Base-by-base conservation (phyloP, 768 basidiomycete genomes). In the Lanmaoa pseudosensibilis region DNA sequence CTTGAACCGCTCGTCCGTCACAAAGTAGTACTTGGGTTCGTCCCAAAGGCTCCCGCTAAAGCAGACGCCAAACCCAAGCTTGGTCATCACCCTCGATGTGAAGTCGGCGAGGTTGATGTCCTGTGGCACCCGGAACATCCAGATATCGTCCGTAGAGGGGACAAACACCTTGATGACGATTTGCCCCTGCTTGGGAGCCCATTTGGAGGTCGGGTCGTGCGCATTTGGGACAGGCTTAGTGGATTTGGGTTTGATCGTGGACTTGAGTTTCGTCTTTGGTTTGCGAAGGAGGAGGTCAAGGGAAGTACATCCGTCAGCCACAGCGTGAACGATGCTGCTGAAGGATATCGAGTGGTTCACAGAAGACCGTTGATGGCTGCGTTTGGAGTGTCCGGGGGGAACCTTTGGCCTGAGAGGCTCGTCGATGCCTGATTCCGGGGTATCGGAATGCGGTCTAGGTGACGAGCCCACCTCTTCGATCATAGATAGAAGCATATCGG, bases 111-210 rank as follows among this genome's bases (percentile, higher is more conserved):
- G 70, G 40, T 49, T 54, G 52, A 70, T 60, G 51, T 66, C 59
- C 46, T 67, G 67, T 19, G 75, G 66, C 21, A 75, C 73, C 40
- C 68, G 68, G 45, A 77, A 56, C 59, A 63, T 72, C 76, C 76
- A 77, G 52, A 75, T 67, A 55, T 77, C 76, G 55, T 76, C 71
- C 36, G 70, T 75, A 37, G 67, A 65, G 36, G 74, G 74, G 10
- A 76, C 74, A 43, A 72, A 70, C 13, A 77, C 73, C 60, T 77
- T 77, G 65, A 77, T 62, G 52, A 74, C 38, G 48, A 77, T 77
- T 59, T 61, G 64, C 5, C 72, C 74, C 27, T 70, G 59, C 32
- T 62, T 62, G 32, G 76, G 66, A 21, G 66, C 65, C 75, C 75
- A 77, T 47, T 60, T 64, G 5, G 51, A 46, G 13, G 23, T 54